A percentile compares a stretch with the other conserved stretches of the same genome.
Conservation (phyloP, 108 stramenopile species). For the Cyclotella kingstonii region DNA sequence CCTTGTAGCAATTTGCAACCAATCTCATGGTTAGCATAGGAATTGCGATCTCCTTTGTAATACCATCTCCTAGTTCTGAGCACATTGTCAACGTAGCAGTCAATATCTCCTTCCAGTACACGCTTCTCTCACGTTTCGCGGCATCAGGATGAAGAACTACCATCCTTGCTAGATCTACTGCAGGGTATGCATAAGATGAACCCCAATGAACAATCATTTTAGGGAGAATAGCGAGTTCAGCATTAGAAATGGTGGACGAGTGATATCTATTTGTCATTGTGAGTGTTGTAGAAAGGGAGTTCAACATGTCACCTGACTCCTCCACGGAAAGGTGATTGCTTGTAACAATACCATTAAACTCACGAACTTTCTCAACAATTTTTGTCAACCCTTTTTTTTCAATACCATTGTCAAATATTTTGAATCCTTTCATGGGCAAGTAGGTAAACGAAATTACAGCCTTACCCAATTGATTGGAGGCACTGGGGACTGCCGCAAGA, state of each 20-base stretch:
- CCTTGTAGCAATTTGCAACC: constrained; percentile 74
- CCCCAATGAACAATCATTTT: constrained; percentile 59
- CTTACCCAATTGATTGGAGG: constrained; percentile 66
- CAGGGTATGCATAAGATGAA: constrained; percentile 61
- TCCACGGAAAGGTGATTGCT: constrained; percentile 38
- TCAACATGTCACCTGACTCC: constrained; percentile 18
- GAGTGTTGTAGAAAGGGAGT: constrained; percentile 53
- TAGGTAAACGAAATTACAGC: too few species aligned
- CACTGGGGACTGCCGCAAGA: constrained; percentile 21
- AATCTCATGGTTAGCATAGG: constrained; percentile 82
- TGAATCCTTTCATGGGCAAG: constrained; percentile 69
- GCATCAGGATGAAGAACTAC: constrained; percentile 75
- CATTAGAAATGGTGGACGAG: constrained; percentile 51
- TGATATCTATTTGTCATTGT: constrained; percentile 79
- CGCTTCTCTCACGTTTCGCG: constrained; percentile 27
- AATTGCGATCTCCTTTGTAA: constrained; percentile 64
- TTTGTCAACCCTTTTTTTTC: constrained; percentile 66
- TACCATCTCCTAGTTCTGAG: constrained; percentile 30
- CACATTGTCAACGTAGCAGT: constrained; percentile 30
- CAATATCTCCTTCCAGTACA: constrained; percentile 57
- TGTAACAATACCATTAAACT: constrained; percentile 42
- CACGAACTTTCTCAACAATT: constrained; percentile 66
- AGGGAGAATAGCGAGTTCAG: constrained; percentile 48
- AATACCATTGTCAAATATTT: constrained; percentile 64
- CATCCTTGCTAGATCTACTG: constrained; percentile 78